Percentiles rank a stretch among this genome's conserved stretches.
phyloP scores from a whole-genome alignment of 257 asterid genomes.

The Sherardia arvensis region DNA sequence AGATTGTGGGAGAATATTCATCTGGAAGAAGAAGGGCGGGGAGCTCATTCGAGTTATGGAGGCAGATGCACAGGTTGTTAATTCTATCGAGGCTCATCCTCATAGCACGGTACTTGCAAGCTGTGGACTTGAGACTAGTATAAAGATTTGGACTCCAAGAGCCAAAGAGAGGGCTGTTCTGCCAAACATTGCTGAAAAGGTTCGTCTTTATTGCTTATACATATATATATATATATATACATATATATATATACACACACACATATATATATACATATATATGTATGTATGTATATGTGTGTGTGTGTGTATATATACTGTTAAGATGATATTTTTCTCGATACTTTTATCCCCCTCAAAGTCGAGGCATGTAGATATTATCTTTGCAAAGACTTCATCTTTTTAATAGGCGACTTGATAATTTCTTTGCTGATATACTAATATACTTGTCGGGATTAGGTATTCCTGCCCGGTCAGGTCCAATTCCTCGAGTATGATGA shows the following conservation, averaged over 20 bases:
- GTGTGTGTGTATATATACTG: no score
- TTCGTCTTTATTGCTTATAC: constrained; percentile 19
- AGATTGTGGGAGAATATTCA: constrained; percentile 90
- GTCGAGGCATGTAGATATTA: constrained; percentile 10
- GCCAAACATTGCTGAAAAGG: constrained; percentile 60
- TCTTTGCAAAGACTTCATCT: constrained; percentile 6
- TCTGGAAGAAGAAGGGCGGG: constrained; percentile 83
- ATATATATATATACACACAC: no score
- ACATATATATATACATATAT: no score
- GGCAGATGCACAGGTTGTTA: constrained; percentile 74
- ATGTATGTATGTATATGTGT: no score
- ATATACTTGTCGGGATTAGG: constrained; percentile 40
- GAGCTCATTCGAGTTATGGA: constrained; percentile 84
- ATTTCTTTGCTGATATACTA: constrained; percentile 24
- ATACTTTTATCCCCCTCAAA: neutral
- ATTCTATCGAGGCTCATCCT: constrained; percentile 86
- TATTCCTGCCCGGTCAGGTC: constrained; percentile 22
- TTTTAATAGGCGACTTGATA: constrained; percentile 25
- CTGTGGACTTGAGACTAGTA: constrained; percentile 82
- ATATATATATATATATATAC: no score
- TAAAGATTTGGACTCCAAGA: constrained; percentile 78
- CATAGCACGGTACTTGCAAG: constrained; percentile 72
- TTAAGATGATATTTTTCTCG: no score
- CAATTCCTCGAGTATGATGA: constrained; percentile 31
- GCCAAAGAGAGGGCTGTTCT: constrained; percentile 58